Percentiles rank a stretch among this genome's conserved stretches.
Evolutionary conservation across 2,329 filamentous ascomycete species (phyloP).

Genomic region (Aureobasidium namibiae): DNA sequence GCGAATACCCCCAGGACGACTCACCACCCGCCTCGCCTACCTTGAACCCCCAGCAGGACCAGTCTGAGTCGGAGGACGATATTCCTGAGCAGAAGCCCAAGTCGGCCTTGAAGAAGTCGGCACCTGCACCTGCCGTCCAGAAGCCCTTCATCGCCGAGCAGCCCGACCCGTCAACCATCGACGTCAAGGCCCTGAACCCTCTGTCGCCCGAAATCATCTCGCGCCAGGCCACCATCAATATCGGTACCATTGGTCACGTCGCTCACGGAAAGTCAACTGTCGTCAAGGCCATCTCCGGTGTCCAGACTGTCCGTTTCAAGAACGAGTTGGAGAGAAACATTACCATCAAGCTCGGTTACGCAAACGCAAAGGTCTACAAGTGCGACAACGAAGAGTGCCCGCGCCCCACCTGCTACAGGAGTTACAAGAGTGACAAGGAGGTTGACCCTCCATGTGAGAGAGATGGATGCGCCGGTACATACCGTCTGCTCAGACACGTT

Average conservation of each 20-base stretch:
- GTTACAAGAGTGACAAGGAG: conserved; percentile 98
- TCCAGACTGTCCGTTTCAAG: conserved; percentile 99
- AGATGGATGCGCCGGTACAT: conserved; percentile 80
- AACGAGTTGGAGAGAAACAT: conserved; percentile 99
- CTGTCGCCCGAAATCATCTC: conserved; percentile 95
- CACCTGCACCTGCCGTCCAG: conserved; percentile 48
- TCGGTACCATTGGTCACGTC: conserved; percentile 96
- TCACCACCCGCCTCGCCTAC: conserved; percentile 48
- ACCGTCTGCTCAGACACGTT: conserved; percentile 82
- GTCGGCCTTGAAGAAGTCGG: conserved; percentile 76
- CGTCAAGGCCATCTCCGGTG: conserved; percentile 97
- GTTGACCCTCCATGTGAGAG: conserved; percentile 93
- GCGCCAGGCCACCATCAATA: conserved; percentile 78
- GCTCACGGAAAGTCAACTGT: conserved; percentile 98
- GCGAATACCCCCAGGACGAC: conserved; percentile 42
- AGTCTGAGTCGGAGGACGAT: conserved; percentile 62
- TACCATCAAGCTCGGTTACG: conserved; percentile 98
- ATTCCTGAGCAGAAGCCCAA: conserved; percentile 59
- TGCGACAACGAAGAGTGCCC: conserved; percentile 90
- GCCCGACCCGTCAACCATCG: conserved; percentile 83
- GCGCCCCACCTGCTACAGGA: conserved; percentile 88
- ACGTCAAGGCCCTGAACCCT: conserved; percentile 71
- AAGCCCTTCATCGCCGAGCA: conserved; percentile 72
- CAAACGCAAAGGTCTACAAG: conserved; percentile 99
- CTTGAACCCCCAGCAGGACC: conserved; percentile 47